A percentile compares a stretch with the other conserved stretches of the same genome.
Conservation (phyloP, 768 basidiomycete species). For the Cytidiella melzeri region DNA sequence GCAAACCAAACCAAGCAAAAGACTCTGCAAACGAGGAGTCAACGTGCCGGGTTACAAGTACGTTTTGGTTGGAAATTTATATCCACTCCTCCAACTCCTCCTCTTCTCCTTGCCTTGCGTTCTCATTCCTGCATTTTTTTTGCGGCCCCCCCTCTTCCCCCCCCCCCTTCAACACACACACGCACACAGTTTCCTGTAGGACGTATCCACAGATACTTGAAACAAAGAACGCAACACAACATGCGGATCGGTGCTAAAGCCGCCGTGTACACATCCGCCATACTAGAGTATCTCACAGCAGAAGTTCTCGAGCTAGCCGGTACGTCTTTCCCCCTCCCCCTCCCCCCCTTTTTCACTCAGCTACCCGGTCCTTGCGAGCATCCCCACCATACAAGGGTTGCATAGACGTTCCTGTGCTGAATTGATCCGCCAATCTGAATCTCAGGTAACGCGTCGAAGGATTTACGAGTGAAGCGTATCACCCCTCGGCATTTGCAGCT, state of each 20-base stretch:
- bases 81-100: no score
- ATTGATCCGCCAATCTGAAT: neutral
- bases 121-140: neutral
- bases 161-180: neutral
- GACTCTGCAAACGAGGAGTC: conserved; percentile 62
- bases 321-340: conserved; percentile 28
- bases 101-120: neutral
- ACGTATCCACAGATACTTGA: conserved; percentile 94
- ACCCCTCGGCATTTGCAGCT: conserved; percentile 94
- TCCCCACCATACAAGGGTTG: no score
- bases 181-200: conserved; percentile 81
- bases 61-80: no score
- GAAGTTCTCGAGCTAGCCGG: conserved; percentile 96
- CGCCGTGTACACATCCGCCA: conserved; percentile 93
- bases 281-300: conserved; percentile 93
- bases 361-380: neutral
- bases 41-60: conserved; percentile 86
- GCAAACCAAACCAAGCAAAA: conserved; percentile 27
- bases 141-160: neutral
- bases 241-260: conserved; percentile 97
- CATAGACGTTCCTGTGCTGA: neutral
- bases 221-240: conserved; percentile 88
- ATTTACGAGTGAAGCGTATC: conserved; percentile 95
- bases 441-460: conserved; percentile 92
- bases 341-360: neutral